These are phyloP conservation scores for Trichoderma brevicompactum DNA, from an alignment of 2,329 filamentous ascomycete species.

Conservation along the genomic window DNA sequence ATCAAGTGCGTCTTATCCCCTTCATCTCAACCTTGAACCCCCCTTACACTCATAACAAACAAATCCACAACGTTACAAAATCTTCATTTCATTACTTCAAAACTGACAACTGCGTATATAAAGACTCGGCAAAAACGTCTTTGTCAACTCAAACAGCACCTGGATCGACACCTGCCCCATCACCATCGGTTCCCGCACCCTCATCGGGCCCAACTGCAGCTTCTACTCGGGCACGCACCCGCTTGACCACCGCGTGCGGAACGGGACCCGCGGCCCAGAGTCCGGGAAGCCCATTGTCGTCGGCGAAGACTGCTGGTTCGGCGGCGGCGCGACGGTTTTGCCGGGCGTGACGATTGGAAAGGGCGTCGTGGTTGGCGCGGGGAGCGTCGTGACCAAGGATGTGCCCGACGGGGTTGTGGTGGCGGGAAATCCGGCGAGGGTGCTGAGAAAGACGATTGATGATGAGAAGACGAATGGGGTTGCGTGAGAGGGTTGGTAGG, in stretches of 20 bases:
- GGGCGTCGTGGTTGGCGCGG: constrained; percentile 76
- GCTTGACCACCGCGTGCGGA: constrained; percentile 72
- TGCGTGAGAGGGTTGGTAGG: not conserved
- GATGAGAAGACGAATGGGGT: not conserved
- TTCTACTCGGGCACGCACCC: constrained; percentile 80
- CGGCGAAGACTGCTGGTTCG: constrained; percentile 82
- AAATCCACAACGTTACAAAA: not conserved
- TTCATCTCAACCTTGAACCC: not conserved
- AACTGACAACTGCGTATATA: no score
- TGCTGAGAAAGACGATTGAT: constrained; percentile 52
- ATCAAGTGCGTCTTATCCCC: constrained; percentile 51
- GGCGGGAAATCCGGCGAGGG: constrained; percentile 68
- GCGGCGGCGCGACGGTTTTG: constrained; percentile 70
- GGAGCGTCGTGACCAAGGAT: constrained; percentile 80
- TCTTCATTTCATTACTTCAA: no score
- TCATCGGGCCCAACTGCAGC: constrained; percentile 78
- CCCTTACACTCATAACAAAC: no score
- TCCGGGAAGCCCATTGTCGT: constrained; percentile 72
- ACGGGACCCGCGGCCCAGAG: constrained; percentile 77
- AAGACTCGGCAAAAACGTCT: constrained; percentile 65
- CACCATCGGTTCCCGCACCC: constrained; percentile 73
- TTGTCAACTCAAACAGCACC: constrained; percentile 73
- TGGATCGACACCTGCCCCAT: constrained; percentile 79
- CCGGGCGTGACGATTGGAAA: constrained; percentile 79
- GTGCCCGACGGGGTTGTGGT: constrained; percentile 64